Percentiles rank a stretch among this genome's conserved stretches.
Conservation (phyloP, 768 basidiomycete genomes). For the Hirschioporus abietinus region DNA sequence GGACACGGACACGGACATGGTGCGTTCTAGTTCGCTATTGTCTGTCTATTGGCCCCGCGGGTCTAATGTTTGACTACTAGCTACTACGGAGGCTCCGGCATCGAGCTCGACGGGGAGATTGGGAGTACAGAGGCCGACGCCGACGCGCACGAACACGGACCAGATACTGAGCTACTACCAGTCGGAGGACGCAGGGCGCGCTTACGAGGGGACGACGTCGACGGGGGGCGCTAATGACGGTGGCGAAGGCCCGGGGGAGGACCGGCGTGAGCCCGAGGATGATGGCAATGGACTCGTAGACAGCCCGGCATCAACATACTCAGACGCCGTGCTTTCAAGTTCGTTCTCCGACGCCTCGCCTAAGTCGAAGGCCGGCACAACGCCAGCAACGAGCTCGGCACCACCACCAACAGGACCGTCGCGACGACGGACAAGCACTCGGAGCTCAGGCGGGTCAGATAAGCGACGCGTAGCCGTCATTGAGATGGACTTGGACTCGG, state of each 20-base stretch:
- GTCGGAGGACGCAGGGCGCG: constrained; percentile 41
- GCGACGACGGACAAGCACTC: constrained; percentile 43
- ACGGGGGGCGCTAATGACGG: not conserved
- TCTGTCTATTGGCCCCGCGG: not conserved
- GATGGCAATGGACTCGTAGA: constrained; percentile 12
- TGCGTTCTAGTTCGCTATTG: not conserved
- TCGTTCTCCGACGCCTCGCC: constrained; percentile 13
- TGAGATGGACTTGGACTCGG: constrained; percentile 42
- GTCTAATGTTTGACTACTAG: not conserved
- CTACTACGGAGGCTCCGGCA: not conserved
- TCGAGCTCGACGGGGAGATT: not conserved
- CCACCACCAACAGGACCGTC: constrained; percentile 17
- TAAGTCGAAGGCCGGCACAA: constrained; percentile 7
- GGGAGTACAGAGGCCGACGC: constrained; percentile 15
- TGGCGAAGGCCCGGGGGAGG: not conserved
- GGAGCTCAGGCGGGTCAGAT: constrained; percentile 56
- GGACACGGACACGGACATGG: no score
- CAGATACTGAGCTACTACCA: constrained; percentile 50
- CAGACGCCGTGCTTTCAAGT: constrained; percentile 11
- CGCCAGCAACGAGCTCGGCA: not conserved
- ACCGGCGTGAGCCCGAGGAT: not conserved
- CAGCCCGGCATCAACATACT: constrained; percentile 11
- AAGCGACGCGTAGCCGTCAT: constrained; percentile 65
- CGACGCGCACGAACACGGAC: constrained; percentile 34
- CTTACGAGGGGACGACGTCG: constrained; percentile 17